Percentiles rank a stretch among this genome's conserved stretches.
Conservation (phyloP, 2,329 filamentous ascomycete species). For the Polytolypa hystricis region DNA sequence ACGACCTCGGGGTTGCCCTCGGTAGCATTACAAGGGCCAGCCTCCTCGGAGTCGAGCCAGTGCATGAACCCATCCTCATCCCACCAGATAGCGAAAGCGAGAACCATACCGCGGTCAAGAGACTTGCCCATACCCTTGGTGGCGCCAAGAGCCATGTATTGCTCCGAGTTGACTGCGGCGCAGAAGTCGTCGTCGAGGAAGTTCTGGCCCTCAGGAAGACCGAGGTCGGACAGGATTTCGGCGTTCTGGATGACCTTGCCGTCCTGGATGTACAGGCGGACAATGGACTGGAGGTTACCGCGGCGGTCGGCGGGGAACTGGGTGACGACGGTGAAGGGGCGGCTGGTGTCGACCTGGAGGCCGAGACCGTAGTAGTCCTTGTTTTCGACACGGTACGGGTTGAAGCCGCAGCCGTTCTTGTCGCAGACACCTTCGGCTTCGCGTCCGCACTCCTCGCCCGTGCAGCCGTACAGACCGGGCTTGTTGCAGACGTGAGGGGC, state of each 20-base stretch:
- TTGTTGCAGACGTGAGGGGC: conserved; percentile 52
- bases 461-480: conserved; percentile 37
- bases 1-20: conserved; percentile 44
- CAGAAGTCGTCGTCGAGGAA: conserved; percentile 48
- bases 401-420: conserved; percentile 57
- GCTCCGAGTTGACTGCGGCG: conserved; percentile 33
- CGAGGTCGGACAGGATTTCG: conserved; percentile 25
- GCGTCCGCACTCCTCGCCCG: conserved; percentile 37
- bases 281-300: conserved; percentile 45
- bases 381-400: conserved; percentile 53
- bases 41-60: conserved; percentile 42
- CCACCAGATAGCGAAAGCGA: conserved; percentile 50
- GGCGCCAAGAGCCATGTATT: conserved; percentile 44
- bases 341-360: conserved; percentile 46
- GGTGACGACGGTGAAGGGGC: conserved; percentile 52
- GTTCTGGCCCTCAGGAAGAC: conserved; percentile 34
- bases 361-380: conserved; percentile 49
- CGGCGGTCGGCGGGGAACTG: conserved; percentile 46
- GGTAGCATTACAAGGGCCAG: conserved; percentile 45
- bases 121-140: conserved; percentile 44
- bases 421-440: conserved; percentile 44
- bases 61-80: conserved; percentile 44
- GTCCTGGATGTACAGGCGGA: conserved; percentile 52
- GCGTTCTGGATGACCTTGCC: conserved; percentile 47
- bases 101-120: conserved; percentile 46